A percentile compares a stretch with the other conserved stretches of the same genome.
Conservation (phyloP, 768 basidiomycete genomes). For the Kwoniella dejecticola region DNA sequence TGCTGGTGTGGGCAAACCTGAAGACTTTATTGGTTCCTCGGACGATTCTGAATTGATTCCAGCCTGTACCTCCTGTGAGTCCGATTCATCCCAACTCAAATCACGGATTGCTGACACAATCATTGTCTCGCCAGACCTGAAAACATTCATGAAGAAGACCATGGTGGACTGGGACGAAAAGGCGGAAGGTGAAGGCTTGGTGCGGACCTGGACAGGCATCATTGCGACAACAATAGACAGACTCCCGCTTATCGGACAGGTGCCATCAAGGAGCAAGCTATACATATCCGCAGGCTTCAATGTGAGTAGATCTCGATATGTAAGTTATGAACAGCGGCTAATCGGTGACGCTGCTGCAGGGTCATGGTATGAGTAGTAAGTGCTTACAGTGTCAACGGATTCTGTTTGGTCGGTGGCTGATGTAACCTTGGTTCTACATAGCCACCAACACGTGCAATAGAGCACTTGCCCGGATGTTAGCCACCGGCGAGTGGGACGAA, state of each 20-base stretch:
- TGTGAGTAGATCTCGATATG: background rate
- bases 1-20: background rate
- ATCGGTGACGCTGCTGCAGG: background rate
- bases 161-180: background rate
- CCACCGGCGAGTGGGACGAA: background rate
- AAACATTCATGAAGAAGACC: background rate
- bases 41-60: background rate
- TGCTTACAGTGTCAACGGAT: background rate
- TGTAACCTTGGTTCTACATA: background rate
- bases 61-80: background rate
- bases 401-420: background rate
- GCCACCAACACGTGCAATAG: background rate
- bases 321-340: background rate
- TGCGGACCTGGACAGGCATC: background rate
- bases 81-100: background rate
- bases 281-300: background rate
- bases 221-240: background rate
- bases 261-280: background rate
- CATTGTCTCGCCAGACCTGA: background rate
- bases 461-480: background rate
- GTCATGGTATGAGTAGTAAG: background rate
- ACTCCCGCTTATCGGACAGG: background rate
- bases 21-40: background rate
- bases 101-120: background rate
- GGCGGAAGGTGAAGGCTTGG: background rate